Percentiles rank a stretch among this genome's conserved stretches.
Conservation (phyloP, 176 grass and related monocot species). For the Paspalum vaginatum region DNA sequence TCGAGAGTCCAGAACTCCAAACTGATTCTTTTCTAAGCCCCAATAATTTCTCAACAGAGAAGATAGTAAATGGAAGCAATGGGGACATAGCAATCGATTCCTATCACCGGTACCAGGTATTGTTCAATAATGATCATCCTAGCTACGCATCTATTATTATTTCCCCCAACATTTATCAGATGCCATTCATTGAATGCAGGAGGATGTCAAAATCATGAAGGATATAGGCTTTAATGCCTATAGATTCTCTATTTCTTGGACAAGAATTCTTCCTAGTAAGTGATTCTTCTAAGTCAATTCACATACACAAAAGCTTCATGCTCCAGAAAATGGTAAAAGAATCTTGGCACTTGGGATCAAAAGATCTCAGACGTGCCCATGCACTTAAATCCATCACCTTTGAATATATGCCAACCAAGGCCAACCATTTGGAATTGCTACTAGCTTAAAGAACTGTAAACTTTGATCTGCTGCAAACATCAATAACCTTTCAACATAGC, state of each 20-base stretch:
- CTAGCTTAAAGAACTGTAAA: background rate
- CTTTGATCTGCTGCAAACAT: conserved; percentile 10
- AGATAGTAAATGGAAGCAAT: conserved; percentile 69
- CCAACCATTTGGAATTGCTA: background rate
- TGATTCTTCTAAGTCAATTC: conserved; percentile 34
- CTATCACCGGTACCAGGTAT: conserved; percentile 79
- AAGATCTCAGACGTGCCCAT: background rate
- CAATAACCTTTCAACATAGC: conserved; percentile 18
- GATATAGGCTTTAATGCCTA: conserved; percentile 75
- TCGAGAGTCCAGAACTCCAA: background rate
- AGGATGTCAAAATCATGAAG: conserved; percentile 78
- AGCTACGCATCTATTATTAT: background rate
- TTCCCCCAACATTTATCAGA: conserved; percentile 20
- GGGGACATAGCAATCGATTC: conserved; percentile 78
- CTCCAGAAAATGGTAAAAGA: conserved; percentile 12
- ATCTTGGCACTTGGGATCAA: conserved; percentile 23
- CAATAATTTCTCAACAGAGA: conserved; percentile 50
- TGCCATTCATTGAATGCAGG: conserved; percentile 49
- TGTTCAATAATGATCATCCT: background rate
- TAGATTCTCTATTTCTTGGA: conserved; percentile 89
- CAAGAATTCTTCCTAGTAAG: conserved; percentile 85
- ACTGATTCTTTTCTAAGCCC: background rate
- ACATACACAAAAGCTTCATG: background rate
- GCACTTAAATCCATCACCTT: background rate
- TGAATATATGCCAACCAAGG: conserved; percentile 28